Evolutionary conservation across 208 protist genomes (phyloP), one percentile per base, ranked within the genome.

Genomic region (Acanthamoeba sp.): DNA sequence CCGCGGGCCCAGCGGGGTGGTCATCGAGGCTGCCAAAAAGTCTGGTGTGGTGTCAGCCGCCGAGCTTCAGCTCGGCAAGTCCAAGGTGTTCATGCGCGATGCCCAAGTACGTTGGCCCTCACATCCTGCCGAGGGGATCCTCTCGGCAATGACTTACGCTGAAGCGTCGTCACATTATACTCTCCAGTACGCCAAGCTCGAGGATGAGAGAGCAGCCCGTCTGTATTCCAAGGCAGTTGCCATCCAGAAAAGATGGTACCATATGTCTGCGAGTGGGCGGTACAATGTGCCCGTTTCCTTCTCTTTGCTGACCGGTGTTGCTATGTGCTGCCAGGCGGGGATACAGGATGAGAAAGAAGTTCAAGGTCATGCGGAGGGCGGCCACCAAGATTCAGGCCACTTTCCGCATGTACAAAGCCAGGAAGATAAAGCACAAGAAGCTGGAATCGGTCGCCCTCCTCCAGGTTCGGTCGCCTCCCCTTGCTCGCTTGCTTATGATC

Each of bases 1-100:
- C 38, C 34, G 62, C 6, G 27, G 16, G 5, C 22, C 62, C n/a
- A 32, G 32, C 40, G 7, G 6, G 0, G 24, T 3, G 14, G 20
- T 93, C n/a, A 36, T 93, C 36, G 64, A 93, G 38, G 34, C 38
- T n/a, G 88, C 38, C 3, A 78, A 62, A 42, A 78, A 50, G 66
- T 55, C 6, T 5, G 59, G 59, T 27, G 24, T 78, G 3, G 59
- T 93, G 14, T 29, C 10, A 20, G 32, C 16, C 20, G 22, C 29
- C 42, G 88, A 93, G 29, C n/a, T 93, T 9, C 88, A 93, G 66
- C 88, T 93, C 18, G 88, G 88, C 88, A 93, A 93, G 62, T 78
- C 88, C 27, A 93, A 93, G 29, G 7, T 93, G 5, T 93, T 93
- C 88, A 71, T 93, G 88, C 57, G 88, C 10, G 88, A 93, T 80